Percentiles rank a stretch among this genome's conserved stretches.
Evolutionary conservation across 495 filamentous ascomycete species (phyloP).

Genomic region (Penicillium cosmopolitanum): DNA sequence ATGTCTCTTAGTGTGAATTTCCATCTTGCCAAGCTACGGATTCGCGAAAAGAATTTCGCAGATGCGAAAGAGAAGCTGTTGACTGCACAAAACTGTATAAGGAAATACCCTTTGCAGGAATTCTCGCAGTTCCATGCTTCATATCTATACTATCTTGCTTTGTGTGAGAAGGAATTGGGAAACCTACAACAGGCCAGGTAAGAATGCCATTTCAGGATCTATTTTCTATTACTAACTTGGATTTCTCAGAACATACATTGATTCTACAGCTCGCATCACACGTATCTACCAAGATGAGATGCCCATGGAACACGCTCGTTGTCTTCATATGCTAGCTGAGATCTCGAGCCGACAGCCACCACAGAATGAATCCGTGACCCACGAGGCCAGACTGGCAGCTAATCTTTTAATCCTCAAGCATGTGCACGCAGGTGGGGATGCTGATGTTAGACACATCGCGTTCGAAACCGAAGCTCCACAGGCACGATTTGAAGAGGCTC

Average conservation of each 20-base stretch:
- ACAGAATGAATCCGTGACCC: background rate
- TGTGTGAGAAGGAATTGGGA: background rate
- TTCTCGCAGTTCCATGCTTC: conserved; percentile 1
- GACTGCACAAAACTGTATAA: background rate
- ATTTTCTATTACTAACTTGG: background rate
- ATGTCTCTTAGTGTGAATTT: background rate
- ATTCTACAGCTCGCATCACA: background rate
- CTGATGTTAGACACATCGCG: background rate
- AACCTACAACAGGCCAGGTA: background rate
- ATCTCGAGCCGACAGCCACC: background rate
- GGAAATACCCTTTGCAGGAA: background rate
- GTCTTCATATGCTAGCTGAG: background rate
- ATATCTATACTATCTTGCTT: background rate
- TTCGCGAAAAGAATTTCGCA: background rate
- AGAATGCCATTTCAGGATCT: background rate
- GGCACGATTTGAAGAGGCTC: background rate
- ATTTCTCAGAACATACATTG: background rate
- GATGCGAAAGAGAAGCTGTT: background rate
- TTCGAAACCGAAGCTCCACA: background rate
- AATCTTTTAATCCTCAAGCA: background rate
- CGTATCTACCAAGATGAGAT: background rate
- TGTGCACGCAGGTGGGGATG: background rate
- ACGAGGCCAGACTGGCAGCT: background rate
- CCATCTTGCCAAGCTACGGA: background rate
- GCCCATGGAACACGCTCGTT: background rate